Base-by-base conservation (phyloP, 2,329 filamentous ascomycete species). In the Fusarium sp. region DNA sequence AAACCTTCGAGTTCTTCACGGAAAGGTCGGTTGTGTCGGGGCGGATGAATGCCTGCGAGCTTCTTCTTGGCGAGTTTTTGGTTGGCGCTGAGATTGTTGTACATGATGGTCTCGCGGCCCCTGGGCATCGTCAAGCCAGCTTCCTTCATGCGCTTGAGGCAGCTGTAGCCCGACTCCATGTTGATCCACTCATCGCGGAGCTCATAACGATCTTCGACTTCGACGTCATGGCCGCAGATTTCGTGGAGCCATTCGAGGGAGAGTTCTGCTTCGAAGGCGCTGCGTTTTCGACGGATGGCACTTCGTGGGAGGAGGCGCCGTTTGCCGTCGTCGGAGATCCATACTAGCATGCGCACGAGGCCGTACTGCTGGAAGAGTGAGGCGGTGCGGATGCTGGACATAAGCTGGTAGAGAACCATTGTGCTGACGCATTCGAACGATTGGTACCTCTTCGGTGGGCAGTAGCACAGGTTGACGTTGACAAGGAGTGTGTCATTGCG, bases 401-500 rank as follows among this genome's bases (percentile, higher is more conserved):
- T 84, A 65, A 94, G 87, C 78, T 93, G 90, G 78, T 90, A 87
- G 4, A 92, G 79, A 4, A 93, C 82, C 63, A 92, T 84, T 65
- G 84, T 81, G 57, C 87, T 86, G 67, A 93, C 80, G 74, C 90
- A 91, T 38, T 88, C 81, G 78, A 91, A 90, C 33, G 80, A 80
- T 35, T 83, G 83, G 73, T 86, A 91, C 11, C 79, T 77, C 59
- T 84, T 87, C 57, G 86, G 87, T 0, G 88, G 87, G 52, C 84
- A 85, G 69, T 86, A 87, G 11, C 87, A 84, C 10, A 95, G 82
- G 76, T 95, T 94, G 24, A 90, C 90, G 31, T 91, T 87, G 24
- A 96, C 87, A 1, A 98, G 89, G 1, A 98, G 84, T 0, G 91
- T 91, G 61, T 94, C 88, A 79, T 97, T 97, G 55, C 87, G 85